Conservation (phyloP, 1,284 basidiomycete species). For the Malassezia vespertilionis region DNA sequence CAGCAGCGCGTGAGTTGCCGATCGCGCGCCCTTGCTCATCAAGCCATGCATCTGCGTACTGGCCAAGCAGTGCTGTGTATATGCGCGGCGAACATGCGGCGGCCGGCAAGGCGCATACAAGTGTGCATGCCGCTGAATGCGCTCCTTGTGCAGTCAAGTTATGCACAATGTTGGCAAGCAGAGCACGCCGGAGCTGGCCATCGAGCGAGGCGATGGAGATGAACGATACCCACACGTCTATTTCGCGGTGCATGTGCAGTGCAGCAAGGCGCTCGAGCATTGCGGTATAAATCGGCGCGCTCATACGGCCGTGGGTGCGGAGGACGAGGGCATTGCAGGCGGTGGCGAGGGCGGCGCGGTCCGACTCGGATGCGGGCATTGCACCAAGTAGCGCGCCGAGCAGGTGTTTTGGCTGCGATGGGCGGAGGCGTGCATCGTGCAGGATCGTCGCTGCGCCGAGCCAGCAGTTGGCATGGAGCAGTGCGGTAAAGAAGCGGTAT, state of each 20-base stretch:
- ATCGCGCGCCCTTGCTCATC: background rate
- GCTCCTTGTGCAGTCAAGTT: too few relatives aligned
- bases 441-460: conserved; percentile 17
- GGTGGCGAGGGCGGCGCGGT: conserved; percentile 12
- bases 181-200: conserved; percentile 7
- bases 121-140: too few relatives aligned
- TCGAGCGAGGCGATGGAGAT: background rate
- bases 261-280: conserved; percentile 19
- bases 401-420: conserved; percentile 23
- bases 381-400: conserved; percentile 17
- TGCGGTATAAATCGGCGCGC: conserved; percentile 3
- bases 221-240: conserved; percentile 13
- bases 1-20: too few relatives aligned
- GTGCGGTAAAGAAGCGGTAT: conserved; percentile 13
- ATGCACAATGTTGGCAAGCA: too few relatives aligned
- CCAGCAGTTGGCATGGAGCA: conserved; percentile 12
- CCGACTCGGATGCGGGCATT: background rate
- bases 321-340: conserved; percentile 11
- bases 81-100: conserved; percentile 18
- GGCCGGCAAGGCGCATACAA: conserved; percentile 15
- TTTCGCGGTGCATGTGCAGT: conserved; percentile 17
- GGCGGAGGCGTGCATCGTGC: conserved; percentile 20
- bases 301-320: background rate
- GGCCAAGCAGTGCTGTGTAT: conserved; percentile 23
- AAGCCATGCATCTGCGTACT: conserved; percentile 16